Percentiles rank a stretch among this genome's conserved stretches.
phyloP scores from a whole-genome alignment of 108 stramenopile species.

The Fragilaria radians region DNA sequence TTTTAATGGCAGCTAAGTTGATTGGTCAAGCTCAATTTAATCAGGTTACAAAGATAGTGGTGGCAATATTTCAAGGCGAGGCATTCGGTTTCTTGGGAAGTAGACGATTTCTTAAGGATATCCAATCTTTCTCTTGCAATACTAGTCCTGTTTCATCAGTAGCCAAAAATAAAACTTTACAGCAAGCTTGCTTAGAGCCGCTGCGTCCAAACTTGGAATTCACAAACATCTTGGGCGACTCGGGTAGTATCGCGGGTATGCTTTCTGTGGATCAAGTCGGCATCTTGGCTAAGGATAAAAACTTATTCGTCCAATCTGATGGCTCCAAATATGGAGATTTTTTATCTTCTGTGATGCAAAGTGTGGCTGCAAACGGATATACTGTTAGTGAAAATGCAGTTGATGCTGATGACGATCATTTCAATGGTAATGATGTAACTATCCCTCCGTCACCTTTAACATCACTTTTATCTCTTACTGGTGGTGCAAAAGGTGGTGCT shows the following conservation, averaged over 20 bases:
- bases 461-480: slow-evolving; percentile 50
- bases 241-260: slow-evolving; percentile 57
- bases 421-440: slow-evolving; percentile 43
- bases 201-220: slow-evolving; percentile 68
- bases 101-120: slow-evolving; percentile 64
- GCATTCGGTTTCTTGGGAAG: slow-evolving; percentile 73
- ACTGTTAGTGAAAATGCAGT: slow-evolving; percentile 32
- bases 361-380: slow-evolving; percentile 32
- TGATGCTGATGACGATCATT: slow-evolving; percentile 23
- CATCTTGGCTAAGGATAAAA: slow-evolving; percentile 32
- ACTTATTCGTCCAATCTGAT: slow-evolving; percentile 64
- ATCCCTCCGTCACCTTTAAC: slow-evolving; percentile 75
- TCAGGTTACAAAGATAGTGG: slow-evolving; percentile 52
- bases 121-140: slow-evolving; percentile 55
- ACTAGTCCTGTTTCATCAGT: slow-evolving; percentile 36
- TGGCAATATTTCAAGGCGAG: slow-evolving; percentile 84
- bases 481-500: slow-evolving; percentile 53
- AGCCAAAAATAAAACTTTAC: slow-evolving; percentile 35
- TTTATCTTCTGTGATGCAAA: slow-evolving; percentile 55
- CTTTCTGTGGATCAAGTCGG: slow-evolving; percentile 85
- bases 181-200: slow-evolving; percentile 65
- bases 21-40: slow-evolving; percentile 65
- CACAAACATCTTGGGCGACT: slow-evolving; percentile 26
- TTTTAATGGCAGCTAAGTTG: slow-evolving; percentile 70
- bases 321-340: slow-evolving; percentile 44